Percentiles rank a stretch among this genome's conserved stretches.
These are phyloP conservation scores for Jatropha podagrica DNA, from an alignment of 441 rosid species.

Conservation along the genomic window DNA sequence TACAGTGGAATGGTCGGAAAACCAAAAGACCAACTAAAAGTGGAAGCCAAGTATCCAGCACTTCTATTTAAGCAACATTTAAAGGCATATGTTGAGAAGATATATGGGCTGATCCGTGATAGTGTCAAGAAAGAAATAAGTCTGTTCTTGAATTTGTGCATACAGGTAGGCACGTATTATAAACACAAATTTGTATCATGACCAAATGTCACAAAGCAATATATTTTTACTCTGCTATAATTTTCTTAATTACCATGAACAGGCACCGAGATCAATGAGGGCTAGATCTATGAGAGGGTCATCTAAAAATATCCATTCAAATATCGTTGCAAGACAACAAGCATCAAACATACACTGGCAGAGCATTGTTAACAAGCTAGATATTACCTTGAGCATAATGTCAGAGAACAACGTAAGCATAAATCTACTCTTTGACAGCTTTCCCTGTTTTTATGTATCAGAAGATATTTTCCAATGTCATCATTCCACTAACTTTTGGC, in stretches of 20 bases:
- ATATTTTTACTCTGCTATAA: background rate
- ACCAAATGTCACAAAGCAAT: background rate
- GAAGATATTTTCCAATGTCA: slow-evolving; percentile 2
- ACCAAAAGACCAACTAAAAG: slow-evolving; percentile 42
- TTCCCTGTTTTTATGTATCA: background rate
- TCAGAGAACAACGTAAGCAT: slow-evolving; percentile 49
- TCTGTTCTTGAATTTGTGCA: slow-evolving; percentile 60
- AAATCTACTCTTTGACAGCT: slow-evolving; percentile 11
- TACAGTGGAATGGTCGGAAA: slow-evolving; percentile 56
- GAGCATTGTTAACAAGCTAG: slow-evolving; percentile 54
- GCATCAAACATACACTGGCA: slow-evolving; percentile 64
- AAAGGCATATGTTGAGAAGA: slow-evolving; percentile 72
- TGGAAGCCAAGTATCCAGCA: slow-evolving; percentile 83
- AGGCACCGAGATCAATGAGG: slow-evolving; percentile 59
- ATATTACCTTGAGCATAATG: slow-evolving; percentile 44
- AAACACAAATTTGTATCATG: background rate
- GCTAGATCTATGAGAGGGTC: slow-evolving; percentile 41
- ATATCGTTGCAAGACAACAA: slow-evolving; percentile 48
- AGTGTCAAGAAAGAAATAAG: slow-evolving; percentile 64
- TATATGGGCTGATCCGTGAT: slow-evolving; percentile 69
- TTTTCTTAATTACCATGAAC: slow-evolving; percentile 22
- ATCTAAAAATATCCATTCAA: slow-evolving; percentile 46
- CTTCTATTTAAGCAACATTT: slow-evolving; percentile 76
- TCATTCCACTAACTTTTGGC: slow-evolving; percentile 21
- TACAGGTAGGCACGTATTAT: slow-evolving; percentile 44